Base-by-base conservation (phyloP, 2,329 filamentous ascomycete genomes). In the Neofusicoccum sp. region DNA sequence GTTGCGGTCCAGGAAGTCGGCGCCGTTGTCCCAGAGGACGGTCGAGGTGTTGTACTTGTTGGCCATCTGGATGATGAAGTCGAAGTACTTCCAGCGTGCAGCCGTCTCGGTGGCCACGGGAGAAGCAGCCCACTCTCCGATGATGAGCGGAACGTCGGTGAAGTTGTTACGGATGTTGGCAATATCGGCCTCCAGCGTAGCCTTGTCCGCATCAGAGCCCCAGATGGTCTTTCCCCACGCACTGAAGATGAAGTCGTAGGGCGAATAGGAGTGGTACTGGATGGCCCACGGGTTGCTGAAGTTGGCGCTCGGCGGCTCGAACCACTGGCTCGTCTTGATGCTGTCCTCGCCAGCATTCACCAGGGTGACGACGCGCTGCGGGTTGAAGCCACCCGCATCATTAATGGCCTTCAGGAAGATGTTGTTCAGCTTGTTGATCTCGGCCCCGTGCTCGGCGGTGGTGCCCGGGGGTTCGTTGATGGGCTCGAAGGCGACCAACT, bases 241-340 rank as follows among this genome's bases (percentile, higher is more conserved):
- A 16, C 63, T 63, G 63, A 75, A 79, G 63, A 77, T 73, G 65
- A 72, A 77, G 60, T 73, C 71, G 44, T 73, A 84, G 9, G 82
- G 83, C 7, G 77, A 79, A 71, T 86, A 87, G 70, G 86, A 86
- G 66, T 87, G 85, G 67, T 84, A 86, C 67, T 86, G 84, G 31
- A 86, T 76, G 0, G 80, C 83, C 78, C 82, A 86, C 0, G 84
- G 84, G 61, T 84, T 84, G 11, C 77, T 77, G 41, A 80, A 82
- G 58, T 69, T 72, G 4, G 64, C 45, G 31, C 79, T 77, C 1
- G 71, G 69, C 0, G 82, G 81, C 62, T 78, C 70, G 65, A 86
- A 86, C 78, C 79, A 86, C 62, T 82, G 71, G 1, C 75, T 78
- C 2, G 83, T 86, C 68, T 84, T 82, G 11, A 74, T 66, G 12